These are phyloP conservation scores for Albugo candida DNA, from an alignment of 352 stramenopile species.

Conservation along the genomic window DNA sequence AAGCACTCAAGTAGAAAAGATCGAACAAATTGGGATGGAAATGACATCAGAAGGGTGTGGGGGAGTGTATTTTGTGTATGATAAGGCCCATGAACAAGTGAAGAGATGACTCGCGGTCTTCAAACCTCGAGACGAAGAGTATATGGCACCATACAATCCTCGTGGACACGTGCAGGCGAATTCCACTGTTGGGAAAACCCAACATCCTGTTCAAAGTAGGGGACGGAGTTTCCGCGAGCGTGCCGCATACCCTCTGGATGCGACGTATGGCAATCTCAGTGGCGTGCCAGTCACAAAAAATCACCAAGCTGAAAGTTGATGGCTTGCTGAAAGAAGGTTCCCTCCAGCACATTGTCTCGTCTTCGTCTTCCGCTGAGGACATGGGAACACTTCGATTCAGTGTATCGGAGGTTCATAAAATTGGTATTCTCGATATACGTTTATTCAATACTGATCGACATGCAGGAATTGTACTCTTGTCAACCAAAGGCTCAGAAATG, in stretches of 20 bases:
- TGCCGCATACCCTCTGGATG: slow-evolving; percentile 65
- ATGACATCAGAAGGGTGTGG: slow-evolving; percentile 67
- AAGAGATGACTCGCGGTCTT: slow-evolving; percentile 71
- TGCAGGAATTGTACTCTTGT: slow-evolving; percentile 70
- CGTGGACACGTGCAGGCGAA: slow-evolving; percentile 82
- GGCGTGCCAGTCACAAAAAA: slow-evolving; percentile 59
- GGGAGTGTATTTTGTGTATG: slow-evolving; percentile 39
- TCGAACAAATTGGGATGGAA: slow-evolving; percentile 11
- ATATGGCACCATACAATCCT: slow-evolving; percentile 97
- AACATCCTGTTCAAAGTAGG: slow-evolving; percentile 75
- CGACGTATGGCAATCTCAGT: slow-evolving; percentile 59
- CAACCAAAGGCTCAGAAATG: slow-evolving; percentile 11
- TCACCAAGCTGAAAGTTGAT: slow-evolving; percentile 43
- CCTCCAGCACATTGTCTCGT: slow-evolving; percentile 64
- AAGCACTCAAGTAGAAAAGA: background rate
- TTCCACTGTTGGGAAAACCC: slow-evolving; percentile 50
- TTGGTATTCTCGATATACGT: slow-evolving; percentile 72
- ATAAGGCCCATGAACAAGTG: slow-evolving; percentile 8
- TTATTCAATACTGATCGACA: slow-evolving; percentile 82
- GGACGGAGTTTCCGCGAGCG: slow-evolving; percentile 70
- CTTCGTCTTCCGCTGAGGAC: slow-evolving; percentile 71
- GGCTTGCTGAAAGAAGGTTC: slow-evolving; percentile 59
- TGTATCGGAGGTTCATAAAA: slow-evolving; percentile 75
- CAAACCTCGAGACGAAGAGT: slow-evolving; percentile 98
- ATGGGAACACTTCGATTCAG: slow-evolving; percentile 75